These are phyloP conservation scores for Calocera cornea DNA, from an alignment of 768 basidiomycete genomes.

Conservation along the genomic window DNA sequence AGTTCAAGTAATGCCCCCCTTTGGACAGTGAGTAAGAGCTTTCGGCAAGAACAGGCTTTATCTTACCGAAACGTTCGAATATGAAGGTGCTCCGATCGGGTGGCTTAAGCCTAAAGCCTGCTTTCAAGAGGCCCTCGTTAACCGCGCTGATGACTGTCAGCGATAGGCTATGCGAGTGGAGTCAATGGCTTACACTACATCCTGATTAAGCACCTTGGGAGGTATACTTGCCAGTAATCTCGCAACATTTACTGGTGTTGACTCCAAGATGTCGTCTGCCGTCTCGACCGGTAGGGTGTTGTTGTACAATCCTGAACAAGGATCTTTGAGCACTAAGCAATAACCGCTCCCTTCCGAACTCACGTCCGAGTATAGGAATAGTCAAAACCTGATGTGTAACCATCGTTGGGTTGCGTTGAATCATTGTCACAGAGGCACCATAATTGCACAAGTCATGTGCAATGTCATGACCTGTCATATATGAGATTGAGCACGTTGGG, in stretches of 20 bases:
- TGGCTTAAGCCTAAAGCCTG: background rate
- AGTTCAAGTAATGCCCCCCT: conserved; percentile 4
- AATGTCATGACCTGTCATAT: background rate
- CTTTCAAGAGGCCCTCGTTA: background rate
- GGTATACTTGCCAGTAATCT: background rate
- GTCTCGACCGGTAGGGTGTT: background rate
- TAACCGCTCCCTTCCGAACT: background rate
- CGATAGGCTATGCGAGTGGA: background rate
- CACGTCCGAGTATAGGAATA: background rate
- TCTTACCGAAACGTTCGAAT: background rate
- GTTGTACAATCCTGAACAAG: background rate
- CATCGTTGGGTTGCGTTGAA: background rate
- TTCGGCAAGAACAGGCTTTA: background rate
- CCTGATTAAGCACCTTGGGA: background rate
- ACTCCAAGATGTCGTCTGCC: background rate
- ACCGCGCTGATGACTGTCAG: background rate
- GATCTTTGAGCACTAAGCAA: background rate
- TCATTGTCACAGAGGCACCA: background rate
- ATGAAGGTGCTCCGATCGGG: background rate
- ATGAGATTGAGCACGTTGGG: background rate
- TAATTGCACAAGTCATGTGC: background rate
- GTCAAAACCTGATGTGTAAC: background rate
- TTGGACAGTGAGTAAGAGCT: background rate
- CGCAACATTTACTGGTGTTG: background rate
- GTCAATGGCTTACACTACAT: background rate